Percentiles rank a stretch among this genome's conserved stretches.
Evolutionary conservation across 345 rosid species (phyloP).

Genomic region (Fremontodendron californicum): DNA sequence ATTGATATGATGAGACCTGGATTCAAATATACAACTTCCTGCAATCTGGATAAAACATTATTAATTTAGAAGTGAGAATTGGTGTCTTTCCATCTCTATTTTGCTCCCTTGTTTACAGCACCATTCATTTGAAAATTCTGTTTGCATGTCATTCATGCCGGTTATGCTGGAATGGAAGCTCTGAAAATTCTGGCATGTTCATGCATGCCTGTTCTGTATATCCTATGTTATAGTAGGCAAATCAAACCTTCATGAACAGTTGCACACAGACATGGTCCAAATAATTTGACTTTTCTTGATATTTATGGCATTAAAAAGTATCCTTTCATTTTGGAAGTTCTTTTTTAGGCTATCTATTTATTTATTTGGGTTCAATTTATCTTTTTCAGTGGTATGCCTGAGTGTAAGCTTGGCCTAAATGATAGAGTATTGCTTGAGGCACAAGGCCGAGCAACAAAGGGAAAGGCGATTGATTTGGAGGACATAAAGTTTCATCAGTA

Average conservation of each 20-base stretch:
- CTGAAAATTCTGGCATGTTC: slow-evolving; percentile 4
- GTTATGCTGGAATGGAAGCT: not conserved
- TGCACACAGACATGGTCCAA: not conserved
- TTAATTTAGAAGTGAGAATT: not conserved
- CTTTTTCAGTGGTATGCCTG: slow-evolving; percentile 87
- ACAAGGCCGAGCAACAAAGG: slow-evolving; percentile 90
- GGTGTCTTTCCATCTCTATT: slow-evolving; percentile 4
- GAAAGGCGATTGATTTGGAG: slow-evolving; percentile 95
- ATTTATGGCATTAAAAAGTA: not conserved
- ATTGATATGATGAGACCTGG: slow-evolving; percentile 3
- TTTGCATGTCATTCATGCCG: not conserved
- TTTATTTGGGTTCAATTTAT: slow-evolving; percentile 11
- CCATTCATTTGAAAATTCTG: slow-evolving; percentile 5
- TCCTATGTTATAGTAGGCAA: not conserved
- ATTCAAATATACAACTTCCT: slow-evolving; percentile 3
- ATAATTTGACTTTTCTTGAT: slow-evolving; percentile 4
- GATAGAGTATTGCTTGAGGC: slow-evolving; percentile 94
- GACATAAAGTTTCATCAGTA: slow-evolving; percentile 99
- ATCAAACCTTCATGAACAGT: not conserved
- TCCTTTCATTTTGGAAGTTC: not conserved
- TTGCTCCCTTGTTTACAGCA: not conserved
- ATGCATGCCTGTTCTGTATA: not conserved
- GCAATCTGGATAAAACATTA: not conserved
- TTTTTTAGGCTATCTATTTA: slow-evolving; percentile 1
- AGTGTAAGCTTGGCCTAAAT: slow-evolving; percentile 95